A percentile compares a stretch with the other conserved stretches of the same genome.
Evolutionary conservation across 169 alveolate genomes (phyloP).

Genomic region (Blepharisma undulans): DNA sequence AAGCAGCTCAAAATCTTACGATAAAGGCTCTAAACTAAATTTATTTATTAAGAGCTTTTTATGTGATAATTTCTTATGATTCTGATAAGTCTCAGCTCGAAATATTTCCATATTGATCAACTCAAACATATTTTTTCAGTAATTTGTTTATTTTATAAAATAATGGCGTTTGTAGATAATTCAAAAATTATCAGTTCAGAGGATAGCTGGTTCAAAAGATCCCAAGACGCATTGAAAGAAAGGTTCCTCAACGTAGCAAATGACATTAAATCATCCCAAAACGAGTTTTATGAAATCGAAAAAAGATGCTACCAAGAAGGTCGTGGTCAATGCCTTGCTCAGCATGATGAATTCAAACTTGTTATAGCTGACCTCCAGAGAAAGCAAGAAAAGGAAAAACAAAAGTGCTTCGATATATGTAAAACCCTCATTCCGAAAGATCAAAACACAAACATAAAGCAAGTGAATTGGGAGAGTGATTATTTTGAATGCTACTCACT

Average conservation of each 20-base stretch:
- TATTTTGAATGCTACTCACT: background rate
- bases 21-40: too few relatives aligned
- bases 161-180: background rate
- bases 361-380: background rate
- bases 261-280: background rate
- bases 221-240: background rate
- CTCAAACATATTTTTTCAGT: background rate
- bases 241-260: background rate
- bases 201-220: background rate
- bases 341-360: background rate
- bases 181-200: background rate
- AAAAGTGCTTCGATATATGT: background rate
- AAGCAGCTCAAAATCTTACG: too few relatives aligned
- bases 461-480: background rate
- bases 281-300: background rate
- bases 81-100: too few relatives aligned
- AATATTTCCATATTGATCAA: background rate
- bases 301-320: background rate
- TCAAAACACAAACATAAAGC: too few relatives aligned
- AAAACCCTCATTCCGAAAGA: background rate
- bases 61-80: too few relatives aligned
- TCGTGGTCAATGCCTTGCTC: background rate
- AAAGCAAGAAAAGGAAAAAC: background rate
- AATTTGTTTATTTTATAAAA: too few relatives aligned
- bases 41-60: too few relatives aligned